These are phyloP conservation scores for Leccinum barrowsii DNA, from an alignment of 768 basidiomycete species.

Conservation along the genomic window DNA sequence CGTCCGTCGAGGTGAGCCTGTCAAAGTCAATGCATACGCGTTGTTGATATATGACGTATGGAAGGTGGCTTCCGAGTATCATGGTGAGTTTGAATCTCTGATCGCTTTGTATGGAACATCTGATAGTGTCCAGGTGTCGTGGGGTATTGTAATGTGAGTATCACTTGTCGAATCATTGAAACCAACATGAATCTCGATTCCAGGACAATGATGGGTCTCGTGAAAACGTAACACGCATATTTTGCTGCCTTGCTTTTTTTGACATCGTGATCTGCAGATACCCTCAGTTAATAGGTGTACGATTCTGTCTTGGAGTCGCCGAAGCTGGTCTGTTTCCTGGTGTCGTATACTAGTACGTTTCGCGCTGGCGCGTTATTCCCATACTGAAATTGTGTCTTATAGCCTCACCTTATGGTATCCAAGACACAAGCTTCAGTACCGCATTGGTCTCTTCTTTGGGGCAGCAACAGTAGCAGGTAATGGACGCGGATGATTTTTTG, in stretches of 20 bases:
- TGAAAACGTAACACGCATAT: slow-evolving; percentile 47
- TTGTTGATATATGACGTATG: slow-evolving; percentile 11
- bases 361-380: too few species aligned
- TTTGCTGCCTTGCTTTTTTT: background rate
- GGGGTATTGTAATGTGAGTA: slow-evolving; percentile 61
- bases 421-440: slow-evolving; percentile 54
- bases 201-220: slow-evolving; percentile 65
- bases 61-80: slow-evolving; percentile 62
- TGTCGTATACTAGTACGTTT: slow-evolving; percentile 63
- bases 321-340: slow-evolving; percentile 75
- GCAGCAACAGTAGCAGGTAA: slow-evolving; percentile 58
- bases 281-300: slow-evolving; percentile 54
- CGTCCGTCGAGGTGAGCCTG: slow-evolving; percentile 54
- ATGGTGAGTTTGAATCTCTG: slow-evolving; percentile 38
- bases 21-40: background rate
- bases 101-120: background rate
- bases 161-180: background rate
- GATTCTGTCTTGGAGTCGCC: slow-evolving; percentile 58
- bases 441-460: slow-evolving; percentile 62
- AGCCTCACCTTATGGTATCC: slow-evolving; percentile 71
- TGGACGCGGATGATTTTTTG: background rate
- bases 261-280: slow-evolving; percentile 39
- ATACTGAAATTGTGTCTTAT: background rate
- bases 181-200: background rate
- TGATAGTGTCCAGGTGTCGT: slow-evolving; percentile 42